Evolutionary conservation across 768 basidiomycete genomes (phyloP), one percentile per base, ranked within the genome.

Genomic region (Leucosporidium creatinivorum): DNA sequence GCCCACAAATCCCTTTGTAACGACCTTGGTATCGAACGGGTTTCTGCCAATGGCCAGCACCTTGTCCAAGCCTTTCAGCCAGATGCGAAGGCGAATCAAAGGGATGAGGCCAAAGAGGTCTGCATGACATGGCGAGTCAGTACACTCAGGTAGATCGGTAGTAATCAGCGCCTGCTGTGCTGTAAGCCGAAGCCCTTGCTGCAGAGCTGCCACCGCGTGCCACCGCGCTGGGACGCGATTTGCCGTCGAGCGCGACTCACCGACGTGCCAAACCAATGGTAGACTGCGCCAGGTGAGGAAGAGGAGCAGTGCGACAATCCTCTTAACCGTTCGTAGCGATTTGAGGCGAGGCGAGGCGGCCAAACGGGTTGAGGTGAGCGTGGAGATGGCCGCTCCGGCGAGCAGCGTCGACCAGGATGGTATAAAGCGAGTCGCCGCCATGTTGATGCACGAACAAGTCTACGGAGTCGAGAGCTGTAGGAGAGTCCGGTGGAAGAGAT

Each of bases 231-330:
- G 15, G 28, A n/a, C 23, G 28, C 17, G 31, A 26, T 26, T 12
- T 4, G 64, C 31, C 25, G 59, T 12, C 10, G 30, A n/a, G 28
- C 36, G 28, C 33, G 50, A 36, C 69, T 48, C 31, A 67, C 65
- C n/a, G 23, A 67, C 51, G n/a, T 72, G 70, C 70, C 70, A 72
- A 10, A 47, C 44, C 52, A 68, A 54, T 13, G 70, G 70, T 19
- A 64, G 57, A 6, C 23, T 19, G 0, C 67, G 50, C 70, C 70
- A 72, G 52, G 68, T 72, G 25, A 65, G 28, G 18, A 72, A 60
- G 26, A 72, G 54, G 17, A 72, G 47, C 18, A 61, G 30, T 3
- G 60, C 63, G 26, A 65, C 21, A 3, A 49, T 10, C 31, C 61
- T 64, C 64, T 68, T 68, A 17, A 62, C 17, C 52, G 52, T 54